Evolutionary conservation across 306 rosid species (phyloP).

Genomic region (Gillenia trifoliata): DNA sequence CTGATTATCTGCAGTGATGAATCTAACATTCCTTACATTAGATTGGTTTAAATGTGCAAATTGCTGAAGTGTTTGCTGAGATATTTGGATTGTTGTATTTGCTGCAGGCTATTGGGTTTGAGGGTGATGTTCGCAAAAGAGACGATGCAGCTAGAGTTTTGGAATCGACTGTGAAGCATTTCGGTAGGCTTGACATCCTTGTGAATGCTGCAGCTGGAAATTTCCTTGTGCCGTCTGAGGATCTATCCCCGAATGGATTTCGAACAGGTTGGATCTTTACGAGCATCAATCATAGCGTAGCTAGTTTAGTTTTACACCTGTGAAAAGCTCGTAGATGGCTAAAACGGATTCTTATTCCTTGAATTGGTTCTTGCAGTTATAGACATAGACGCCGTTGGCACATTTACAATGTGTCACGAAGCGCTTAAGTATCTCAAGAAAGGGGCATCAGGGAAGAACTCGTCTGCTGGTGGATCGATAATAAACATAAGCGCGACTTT

Average conservation of each 20-base stretch:
- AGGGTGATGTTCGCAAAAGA: constrained; percentile 20
- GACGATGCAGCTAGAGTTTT: constrained; percentile 22
- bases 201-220: constrained; percentile 26
- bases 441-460: constrained; percentile 65
- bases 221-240: constrained; percentile 17
- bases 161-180: constrained; percentile 17
- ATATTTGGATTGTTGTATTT: not conserved
- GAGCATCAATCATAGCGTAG: not conserved
- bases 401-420: constrained; percentile 92
- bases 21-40: not conserved
- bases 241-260: constrained; percentile 14
- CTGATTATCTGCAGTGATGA: not conserved
- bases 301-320: not conserved
- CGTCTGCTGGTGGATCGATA: constrained; percentile 57
- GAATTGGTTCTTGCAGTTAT: constrained; percentile 45
- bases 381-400: constrained; percentile 93
- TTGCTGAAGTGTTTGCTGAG: too few species aligned
- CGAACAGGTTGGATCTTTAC: constrained; percentile 5
- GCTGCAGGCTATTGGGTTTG: constrained; percentile 9
- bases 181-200: constrained; percentile 18
- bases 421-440: constrained; percentile 89
- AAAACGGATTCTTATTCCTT: not conserved
- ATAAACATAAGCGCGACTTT: constrained; percentile 80
- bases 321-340: not conserved
- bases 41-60: not conserved